Evolutionary conservation across 2,329 filamentous ascomycete genomes (phyloP), one percentile per base, ranked within the genome.

Genomic region (Pezizomycotina sp.): DNA sequence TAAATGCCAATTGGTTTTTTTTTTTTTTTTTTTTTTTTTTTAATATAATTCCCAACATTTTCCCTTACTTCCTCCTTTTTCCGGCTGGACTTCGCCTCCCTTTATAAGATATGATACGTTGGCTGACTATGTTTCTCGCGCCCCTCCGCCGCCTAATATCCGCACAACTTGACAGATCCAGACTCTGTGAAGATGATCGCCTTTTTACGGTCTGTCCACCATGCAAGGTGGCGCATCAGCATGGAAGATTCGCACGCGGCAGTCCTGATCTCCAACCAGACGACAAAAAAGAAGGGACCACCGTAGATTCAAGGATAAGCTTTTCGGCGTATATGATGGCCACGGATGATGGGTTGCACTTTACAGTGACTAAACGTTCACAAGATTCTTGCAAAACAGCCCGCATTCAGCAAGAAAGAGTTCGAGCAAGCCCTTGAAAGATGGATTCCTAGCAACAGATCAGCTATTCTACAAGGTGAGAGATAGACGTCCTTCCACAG

Each of bases 191-290:
- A 63, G 84, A 95, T 79, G 83, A 92, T 49, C 76, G 81, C 57
- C 74, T 92, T 57, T 62, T 57, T 98, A 80, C 60, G 89, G 89
- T 56, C 74, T 95, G 49, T 98, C 89, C 49, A 83, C 83, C 61
- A 98, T 98, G 89, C 89, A 98, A 63, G 89, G 89, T 98, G 89
- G 89, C 79, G 89, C 64, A 95, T 98, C 63, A 92, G 81, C 66
- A 98, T 98, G 89, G 89, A 98, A 60, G 89, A 98, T 58, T 75
- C 89, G 47, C 89, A 98, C 63, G 81, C 80, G 45, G 71, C 79
- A 37, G 64, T 95, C 34, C 77, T 56, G 81, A 95, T 60, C 72
- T 95, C 50, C 71, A 89, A 54, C 65, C 72, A 43, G 57, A 55
- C 42, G 61, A 65, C 45, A 64, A 68, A 29, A 59, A 62, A 47